Evolutionary conservation across 768 basidiomycete genomes (phyloP), one percentile per base, ranked within the genome.

Genomic region (Termitomyces sp.): DNA sequence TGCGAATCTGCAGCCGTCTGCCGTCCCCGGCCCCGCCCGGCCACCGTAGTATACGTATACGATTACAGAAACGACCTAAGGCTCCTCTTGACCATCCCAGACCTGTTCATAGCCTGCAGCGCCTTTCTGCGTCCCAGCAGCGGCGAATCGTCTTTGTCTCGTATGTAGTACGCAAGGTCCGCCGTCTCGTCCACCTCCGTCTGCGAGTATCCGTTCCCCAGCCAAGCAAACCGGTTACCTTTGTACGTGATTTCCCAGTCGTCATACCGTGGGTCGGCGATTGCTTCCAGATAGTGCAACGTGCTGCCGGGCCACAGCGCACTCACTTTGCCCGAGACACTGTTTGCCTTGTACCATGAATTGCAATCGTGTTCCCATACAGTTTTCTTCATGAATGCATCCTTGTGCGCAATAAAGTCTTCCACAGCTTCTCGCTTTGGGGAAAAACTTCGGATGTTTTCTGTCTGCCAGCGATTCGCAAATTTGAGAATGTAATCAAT

Each of bases 271-370:
- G 69, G 68, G 3, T 72, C 67, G 7, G 59, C 62, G 16, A 73
- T 63, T 8, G 69, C 66, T 53, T 74, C 72, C 41, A 73, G 61
- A 43, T 72, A 74, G 54, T 74, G 73, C 52, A 72, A 51, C 20
- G 71, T 70, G 56, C 73, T 74, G 28, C 72, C 73, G 2, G 70
- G 66, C 73, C 73, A 74, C 26, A 72, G 52, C 1, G 69, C 73
- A 7, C 65, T 70, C 10, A 73, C 66, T 41, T 70, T 71, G 1
- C 70, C 72, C 1, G 65, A 54, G 6, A 52, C 59, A 22, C 62
- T 63, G 52, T 63, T 63, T 22, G 62, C 64, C 61, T 72, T 73
- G 62, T 74, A 74, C 72, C 73, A 74, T 1, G 71, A 72, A 3
- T 65, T 58, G 49, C 73, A 73, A 3, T 67, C 63, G 13, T 66